Evolutionary conservation across 2,329 filamentous ascomycete genomes (phyloP).

Genomic region (Fusarium sp.): DNA sequence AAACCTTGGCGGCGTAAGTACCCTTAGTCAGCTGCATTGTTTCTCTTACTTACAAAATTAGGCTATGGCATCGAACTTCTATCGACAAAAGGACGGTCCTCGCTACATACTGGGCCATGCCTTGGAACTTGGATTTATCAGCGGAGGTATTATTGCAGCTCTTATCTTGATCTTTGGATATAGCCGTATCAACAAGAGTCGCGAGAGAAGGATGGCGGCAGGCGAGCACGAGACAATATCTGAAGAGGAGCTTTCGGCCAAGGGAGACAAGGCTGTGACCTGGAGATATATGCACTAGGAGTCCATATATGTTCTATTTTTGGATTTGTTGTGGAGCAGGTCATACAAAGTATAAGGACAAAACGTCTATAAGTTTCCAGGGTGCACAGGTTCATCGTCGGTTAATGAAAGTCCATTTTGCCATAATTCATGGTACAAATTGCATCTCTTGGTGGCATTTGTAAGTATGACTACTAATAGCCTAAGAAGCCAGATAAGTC

Average conservation of each 20-base stretch:
- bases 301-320: neutral
- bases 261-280: slow-evolving; percentile 71
- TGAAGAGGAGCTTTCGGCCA: slow-evolving; percentile 64
- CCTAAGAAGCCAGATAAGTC: no score
- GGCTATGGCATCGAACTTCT: slow-evolving; percentile 80
- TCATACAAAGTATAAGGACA: no score
- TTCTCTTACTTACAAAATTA: slow-evolving; percentile 28
- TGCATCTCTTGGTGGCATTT: no score
- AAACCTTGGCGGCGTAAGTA: slow-evolving; percentile 64
- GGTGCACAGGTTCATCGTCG: accelerated
- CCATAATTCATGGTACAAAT: no score
- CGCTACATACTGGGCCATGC: slow-evolving; percentile 63
- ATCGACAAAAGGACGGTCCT: slow-evolving; percentile 64
- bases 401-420: no score
- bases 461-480: no score
- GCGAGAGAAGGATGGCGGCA: slow-evolving; percentile 59
- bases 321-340: no score
- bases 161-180: slow-evolving; percentile 64
- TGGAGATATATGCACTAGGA: slow-evolving; percentile 69
- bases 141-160: slow-evolving; percentile 58
- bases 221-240: slow-evolving; percentile 57
- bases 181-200: slow-evolving; percentile 67
- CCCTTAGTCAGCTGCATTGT: accelerated
- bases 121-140: slow-evolving; percentile 63
- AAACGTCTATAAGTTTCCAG: no score